Percentiles rank a stretch among this genome's conserved stretches.
Conservation (phyloP, 2,329 filamentous ascomycete species). For the Emergomyces orientalis region DNA sequence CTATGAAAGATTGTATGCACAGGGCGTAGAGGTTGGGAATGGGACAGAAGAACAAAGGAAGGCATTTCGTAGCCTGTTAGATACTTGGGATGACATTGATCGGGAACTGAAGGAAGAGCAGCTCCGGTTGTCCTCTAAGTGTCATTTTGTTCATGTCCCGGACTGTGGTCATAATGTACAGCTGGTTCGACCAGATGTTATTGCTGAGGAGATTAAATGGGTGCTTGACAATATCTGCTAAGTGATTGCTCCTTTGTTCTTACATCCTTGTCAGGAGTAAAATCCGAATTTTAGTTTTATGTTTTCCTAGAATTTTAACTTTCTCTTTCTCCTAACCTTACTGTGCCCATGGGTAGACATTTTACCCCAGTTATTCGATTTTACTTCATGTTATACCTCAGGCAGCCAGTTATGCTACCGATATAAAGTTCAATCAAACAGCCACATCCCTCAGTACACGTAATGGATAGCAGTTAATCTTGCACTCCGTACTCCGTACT, state of each 20-base stretch:
- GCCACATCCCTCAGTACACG: background rate
- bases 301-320: background rate
- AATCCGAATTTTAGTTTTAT: no score
- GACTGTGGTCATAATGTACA: conserved; percentile 35
- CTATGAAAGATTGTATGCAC: conserved; percentile 27
- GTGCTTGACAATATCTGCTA: conserved; percentile 18
- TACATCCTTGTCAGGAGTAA: background rate
- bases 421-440: background rate
- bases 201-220: conserved; percentile 31
- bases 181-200: conserved; percentile 28
- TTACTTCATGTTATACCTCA: background rate
- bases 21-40: conserved; percentile 26
- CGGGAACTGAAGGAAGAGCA: conserved; percentile 26
- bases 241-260: background rate
- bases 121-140: conserved; percentile 25
- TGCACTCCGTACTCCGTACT: no score
- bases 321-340: background rate
- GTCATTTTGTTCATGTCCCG: conserved; percentile 23
- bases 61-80: conserved; percentile 24
- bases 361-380: background rate
- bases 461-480: background rate
- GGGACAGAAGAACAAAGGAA: conserved; percentile 25
- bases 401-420: background rate
- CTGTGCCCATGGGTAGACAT: background rate
- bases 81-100: conserved; percentile 24